A percentile compares a stretch with the other conserved stretches of the same genome.
Evolutionary conservation across 768 basidiomycete species (phyloP).

Genomic region (Psilocybe sp.): DNA sequence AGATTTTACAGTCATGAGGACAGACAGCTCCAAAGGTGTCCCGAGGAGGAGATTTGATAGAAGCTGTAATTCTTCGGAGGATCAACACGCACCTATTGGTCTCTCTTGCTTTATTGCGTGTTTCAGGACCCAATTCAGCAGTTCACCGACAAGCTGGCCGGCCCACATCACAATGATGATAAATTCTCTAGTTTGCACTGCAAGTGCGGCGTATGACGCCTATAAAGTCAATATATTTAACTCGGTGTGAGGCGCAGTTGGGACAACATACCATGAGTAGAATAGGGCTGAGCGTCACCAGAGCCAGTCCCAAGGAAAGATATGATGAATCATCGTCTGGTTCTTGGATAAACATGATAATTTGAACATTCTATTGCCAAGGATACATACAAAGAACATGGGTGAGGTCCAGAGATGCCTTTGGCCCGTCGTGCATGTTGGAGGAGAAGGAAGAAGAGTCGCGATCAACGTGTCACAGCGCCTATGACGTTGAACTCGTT

Average conservation of each 20-base stretch:
- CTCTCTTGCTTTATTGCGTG: constrained; percentile 64
- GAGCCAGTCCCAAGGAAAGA: constrained; percentile 53
- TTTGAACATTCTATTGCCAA: not conserved
- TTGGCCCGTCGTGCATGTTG: constrained; percentile 27
- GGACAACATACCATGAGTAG: constrained; percentile 56
- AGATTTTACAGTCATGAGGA: too few relatives aligned
- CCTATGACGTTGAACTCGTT: constrained; percentile 7
- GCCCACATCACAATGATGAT: constrained; percentile 82
- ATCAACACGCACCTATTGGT: constrained; percentile 50
- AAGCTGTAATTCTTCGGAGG: not conserved
- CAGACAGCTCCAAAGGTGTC: too few relatives aligned
- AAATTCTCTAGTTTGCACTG: constrained; percentile 74
- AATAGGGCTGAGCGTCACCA: constrained; percentile 68
- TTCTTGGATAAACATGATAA: not conserved
- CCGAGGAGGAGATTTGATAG: not conserved
- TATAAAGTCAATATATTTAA: constrained; percentile 22
- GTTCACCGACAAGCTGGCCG: constrained; percentile 74
- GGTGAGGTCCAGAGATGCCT: constrained; percentile 59
- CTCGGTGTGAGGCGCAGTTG: not conserved
- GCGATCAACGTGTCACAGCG: not conserved
- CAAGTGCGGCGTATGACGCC: constrained; percentile 78
- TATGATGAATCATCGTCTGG: constrained; percentile 62
- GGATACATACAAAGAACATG: constrained; percentile 58
- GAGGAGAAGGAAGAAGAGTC: not conserved
- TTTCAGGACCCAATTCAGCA: constrained; percentile 68